These are phyloP conservation scores for Vigna nakashimae DNA, from an alignment of 306 rosid genomes.

Conservation along the genomic window DNA sequence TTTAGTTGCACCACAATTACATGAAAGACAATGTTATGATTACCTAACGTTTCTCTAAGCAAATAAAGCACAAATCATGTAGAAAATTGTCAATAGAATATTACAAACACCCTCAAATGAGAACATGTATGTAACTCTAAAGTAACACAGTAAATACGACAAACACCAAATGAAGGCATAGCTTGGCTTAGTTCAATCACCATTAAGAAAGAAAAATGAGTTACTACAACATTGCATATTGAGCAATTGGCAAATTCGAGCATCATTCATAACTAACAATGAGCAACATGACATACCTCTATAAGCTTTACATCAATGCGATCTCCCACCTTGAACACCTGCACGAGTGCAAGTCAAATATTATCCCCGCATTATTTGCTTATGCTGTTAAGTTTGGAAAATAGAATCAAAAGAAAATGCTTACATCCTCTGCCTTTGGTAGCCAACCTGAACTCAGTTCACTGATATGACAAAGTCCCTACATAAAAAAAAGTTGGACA, in stretches of 20 bases:
- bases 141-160: conserved; percentile 7
- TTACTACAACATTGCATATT: conserved; percentile 9
- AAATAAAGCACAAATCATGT: too few relatives aligned
- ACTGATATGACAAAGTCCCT: conserved; percentile 99
- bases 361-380: neutral
- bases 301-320: conserved; percentile 88
- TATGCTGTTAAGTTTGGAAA: conserved; percentile 2
- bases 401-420: conserved; percentile 32
- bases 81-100: neutral
- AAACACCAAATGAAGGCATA: conserved; percentile 21
- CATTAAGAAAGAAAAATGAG: neutral
- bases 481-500: conserved; percentile 41
- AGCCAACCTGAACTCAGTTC: conserved; percentile 92
- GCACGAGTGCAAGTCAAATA: conserved; percentile 45
- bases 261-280: conserved; percentile 14
- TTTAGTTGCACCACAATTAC: neutral
- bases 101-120: neutral
- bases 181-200: conserved; percentile 19
- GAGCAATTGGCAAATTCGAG: conserved; percentile 12
- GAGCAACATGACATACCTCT: conserved; percentile 66
- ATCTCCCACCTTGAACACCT: conserved; percentile 93
- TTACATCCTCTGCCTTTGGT: conserved; percentile 95
- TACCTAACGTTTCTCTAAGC: conserved; percentile 5
- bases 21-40: neutral
- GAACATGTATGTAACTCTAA: conserved; percentile 12